Conservation (phyloP, 768 basidiomycete species). For the Suillus americanus region DNA sequence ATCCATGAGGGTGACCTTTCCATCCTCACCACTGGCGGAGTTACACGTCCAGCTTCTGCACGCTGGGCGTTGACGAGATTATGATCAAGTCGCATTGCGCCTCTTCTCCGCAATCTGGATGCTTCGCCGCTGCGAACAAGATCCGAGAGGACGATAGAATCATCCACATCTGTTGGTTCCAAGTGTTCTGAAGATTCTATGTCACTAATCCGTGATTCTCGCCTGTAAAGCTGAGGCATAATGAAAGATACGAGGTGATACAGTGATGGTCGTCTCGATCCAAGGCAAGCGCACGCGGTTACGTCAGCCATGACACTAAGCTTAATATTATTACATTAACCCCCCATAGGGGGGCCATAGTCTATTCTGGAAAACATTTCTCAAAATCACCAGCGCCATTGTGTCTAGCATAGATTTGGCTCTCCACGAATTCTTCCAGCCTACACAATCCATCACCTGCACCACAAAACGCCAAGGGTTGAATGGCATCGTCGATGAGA, state of each 20-base stretch:
- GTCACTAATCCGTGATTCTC: slow-evolving; percentile 8
- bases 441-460: slow-evolving; percentile 57
- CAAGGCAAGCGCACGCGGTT: slow-evolving; percentile 4
- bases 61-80: slow-evolving; percentile 28
- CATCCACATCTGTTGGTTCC: slow-evolving; percentile 54
- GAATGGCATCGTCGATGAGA: slow-evolving; percentile 75
- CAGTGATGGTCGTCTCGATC: slow-evolving; percentile 21
- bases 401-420: slow-evolving; percentile 62
- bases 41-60: slow-evolving; percentile 23
- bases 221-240: slow-evolving; percentile 34
- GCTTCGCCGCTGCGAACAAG: slow-evolving; percentile 74
- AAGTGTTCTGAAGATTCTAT: slow-evolving; percentile 17
- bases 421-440: slow-evolving; percentile 61
- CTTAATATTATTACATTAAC: background rate
- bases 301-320: slow-evolving; percentile 4
- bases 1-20: slow-evolving; percentile 34
- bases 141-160: slow-evolving; percentile 70
- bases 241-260: slow-evolving; percentile 18
- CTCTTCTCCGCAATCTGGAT: slow-evolving; percentile 69
- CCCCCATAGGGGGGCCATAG: background rate
- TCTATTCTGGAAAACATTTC: slow-evolving; percentile 4
- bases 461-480: slow-evolving; percentile 61
- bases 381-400: slow-evolving; percentile 63
- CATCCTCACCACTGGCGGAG: slow-evolving; percentile 27
- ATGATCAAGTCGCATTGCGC: slow-evolving; percentile 67